Percentiles rank a stretch among this genome's conserved stretches.
These are phyloP conservation scores for Symbiodinium pilosum DNA, from an alignment of 73 alveolate species.

Conservation along the genomic window DNA sequence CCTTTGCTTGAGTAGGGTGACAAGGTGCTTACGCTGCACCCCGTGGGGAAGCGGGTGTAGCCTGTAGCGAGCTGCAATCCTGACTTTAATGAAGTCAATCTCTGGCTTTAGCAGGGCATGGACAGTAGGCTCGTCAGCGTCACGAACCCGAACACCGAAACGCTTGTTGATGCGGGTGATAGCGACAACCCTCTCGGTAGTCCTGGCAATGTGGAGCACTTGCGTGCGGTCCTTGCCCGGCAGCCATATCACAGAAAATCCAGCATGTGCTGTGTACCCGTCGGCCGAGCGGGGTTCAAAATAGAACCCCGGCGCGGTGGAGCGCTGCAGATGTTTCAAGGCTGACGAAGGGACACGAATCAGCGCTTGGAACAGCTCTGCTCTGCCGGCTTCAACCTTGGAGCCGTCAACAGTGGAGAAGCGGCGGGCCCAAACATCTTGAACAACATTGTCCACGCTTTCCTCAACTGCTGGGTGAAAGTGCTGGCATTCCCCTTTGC, in stretches of 20 bases:
- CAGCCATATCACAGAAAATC: background rate
- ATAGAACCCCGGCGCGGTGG: background rate
- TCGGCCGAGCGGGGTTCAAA: background rate
- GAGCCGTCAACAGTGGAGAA: background rate
- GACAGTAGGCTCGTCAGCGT: background rate
- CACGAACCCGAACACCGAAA: background rate
- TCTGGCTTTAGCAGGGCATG: background rate
- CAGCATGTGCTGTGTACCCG: background rate
- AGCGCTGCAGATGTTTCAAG: background rate
- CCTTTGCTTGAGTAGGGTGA: background rate
- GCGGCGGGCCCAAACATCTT: slow-evolving; percentile 2
- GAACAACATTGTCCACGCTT: background rate
- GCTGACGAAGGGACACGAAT: background rate
- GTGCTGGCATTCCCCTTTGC: background rate
- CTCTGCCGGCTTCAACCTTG: background rate
- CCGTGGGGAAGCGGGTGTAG: slow-evolving; percentile 39
- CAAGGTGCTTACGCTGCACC: background rate
- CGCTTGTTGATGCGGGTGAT: background rate
- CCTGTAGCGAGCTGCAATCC: background rate
- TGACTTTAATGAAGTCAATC: background rate
- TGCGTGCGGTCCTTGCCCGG: background rate
- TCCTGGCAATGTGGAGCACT: background rate
- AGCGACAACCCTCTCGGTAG: background rate
- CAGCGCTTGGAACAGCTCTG: background rate
- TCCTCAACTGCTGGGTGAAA: slow-evolving; percentile 34